These are phyloP conservation scores for Artemisia argyi DNA, from an alignment of 129 eudicot genomes.

Conservation along the genomic window DNA sequence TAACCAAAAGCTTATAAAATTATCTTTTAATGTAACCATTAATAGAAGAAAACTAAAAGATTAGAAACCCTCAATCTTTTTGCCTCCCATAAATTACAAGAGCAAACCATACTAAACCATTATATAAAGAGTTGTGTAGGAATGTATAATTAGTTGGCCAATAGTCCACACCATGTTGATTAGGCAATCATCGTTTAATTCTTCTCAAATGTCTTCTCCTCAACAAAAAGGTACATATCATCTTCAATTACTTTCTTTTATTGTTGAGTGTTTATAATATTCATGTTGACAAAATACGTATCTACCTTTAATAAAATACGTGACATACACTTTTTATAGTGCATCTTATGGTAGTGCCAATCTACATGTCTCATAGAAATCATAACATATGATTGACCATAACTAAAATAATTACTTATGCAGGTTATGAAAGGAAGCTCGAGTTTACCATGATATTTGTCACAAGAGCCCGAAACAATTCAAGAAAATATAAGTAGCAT, in stretches of 20 bases:
- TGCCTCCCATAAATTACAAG: too few species aligned
- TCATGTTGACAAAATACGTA: too few species aligned
- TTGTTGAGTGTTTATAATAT: too few species aligned
- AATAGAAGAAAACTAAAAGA: too few species aligned
- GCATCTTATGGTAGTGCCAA: neutral
- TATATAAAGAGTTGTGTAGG: too few species aligned
- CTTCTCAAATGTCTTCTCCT: conserved; percentile 47
- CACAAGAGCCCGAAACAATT: conserved; percentile 23
- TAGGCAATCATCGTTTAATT: conserved; percentile 77
- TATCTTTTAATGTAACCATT: too few species aligned
- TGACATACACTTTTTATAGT: neutral
- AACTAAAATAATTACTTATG: neutral
- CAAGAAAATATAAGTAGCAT: conserved; percentile 32
- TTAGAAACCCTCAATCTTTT: too few species aligned
- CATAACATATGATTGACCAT: neutral
- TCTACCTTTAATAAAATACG: too few species aligned
- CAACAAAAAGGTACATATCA: conserved; percentile 55
- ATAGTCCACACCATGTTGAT: conserved; percentile 27
- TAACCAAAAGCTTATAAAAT: too few species aligned
- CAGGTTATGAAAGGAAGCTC: conserved; percentile 45
- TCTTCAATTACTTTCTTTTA: conserved; percentile 1
- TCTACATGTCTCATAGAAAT: too few species aligned
- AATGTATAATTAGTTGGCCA: too few species aligned
- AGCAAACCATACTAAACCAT: too few species aligned
- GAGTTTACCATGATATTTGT: conserved; percentile 47